A percentile compares a stretch with the other conserved stretches of the same genome.
These are phyloP conservation scores for Penicillium verhagenii DNA, from an alignment of 495 filamentous ascomycete genomes.

Conservation along the genomic window DNA sequence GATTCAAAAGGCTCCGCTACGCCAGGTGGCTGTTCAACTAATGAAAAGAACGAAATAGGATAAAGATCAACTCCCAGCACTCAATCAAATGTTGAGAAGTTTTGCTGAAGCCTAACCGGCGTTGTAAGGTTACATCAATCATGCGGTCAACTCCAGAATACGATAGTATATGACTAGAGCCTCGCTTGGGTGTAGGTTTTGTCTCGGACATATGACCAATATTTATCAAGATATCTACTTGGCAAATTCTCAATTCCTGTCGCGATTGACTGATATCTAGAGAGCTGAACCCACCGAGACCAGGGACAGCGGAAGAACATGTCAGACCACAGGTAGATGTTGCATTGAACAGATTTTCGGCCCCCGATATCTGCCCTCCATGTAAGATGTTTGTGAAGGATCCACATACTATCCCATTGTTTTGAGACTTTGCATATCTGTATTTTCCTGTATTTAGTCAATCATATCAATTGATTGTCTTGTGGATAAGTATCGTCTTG, in stretches of 20 bases:
- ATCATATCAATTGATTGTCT: too few relatives aligned
- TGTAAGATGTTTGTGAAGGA: too few relatives aligned
- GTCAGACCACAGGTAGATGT: not conserved
- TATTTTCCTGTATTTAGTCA: not conserved
- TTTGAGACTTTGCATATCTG: too few relatives aligned
- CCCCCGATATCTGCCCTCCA: not conserved
- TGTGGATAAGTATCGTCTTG: not conserved
- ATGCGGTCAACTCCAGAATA: not conserved
- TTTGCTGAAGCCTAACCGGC: not conserved
- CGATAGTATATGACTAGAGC: not conserved
- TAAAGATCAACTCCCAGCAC: too few relatives aligned
- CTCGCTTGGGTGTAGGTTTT: not conserved
- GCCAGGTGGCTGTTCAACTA: too few relatives aligned
- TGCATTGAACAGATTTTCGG: not conserved
- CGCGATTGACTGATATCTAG: not conserved
- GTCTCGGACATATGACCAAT: not conserved
- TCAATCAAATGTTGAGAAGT: not conserved
- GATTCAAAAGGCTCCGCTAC: too few relatives aligned
- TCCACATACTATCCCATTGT: too few relatives aligned
- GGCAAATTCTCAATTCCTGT: not conserved
- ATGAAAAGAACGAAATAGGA: too few relatives aligned
- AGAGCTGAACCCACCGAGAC: not conserved
- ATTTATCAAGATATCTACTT: not conserved
- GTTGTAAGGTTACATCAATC: not conserved
- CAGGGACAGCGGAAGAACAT: not conserved